These are phyloP conservation scores for Vitis rotundifolia DNA, from an alignment of 164 flowering plant species.

Conservation along the genomic window DNA sequence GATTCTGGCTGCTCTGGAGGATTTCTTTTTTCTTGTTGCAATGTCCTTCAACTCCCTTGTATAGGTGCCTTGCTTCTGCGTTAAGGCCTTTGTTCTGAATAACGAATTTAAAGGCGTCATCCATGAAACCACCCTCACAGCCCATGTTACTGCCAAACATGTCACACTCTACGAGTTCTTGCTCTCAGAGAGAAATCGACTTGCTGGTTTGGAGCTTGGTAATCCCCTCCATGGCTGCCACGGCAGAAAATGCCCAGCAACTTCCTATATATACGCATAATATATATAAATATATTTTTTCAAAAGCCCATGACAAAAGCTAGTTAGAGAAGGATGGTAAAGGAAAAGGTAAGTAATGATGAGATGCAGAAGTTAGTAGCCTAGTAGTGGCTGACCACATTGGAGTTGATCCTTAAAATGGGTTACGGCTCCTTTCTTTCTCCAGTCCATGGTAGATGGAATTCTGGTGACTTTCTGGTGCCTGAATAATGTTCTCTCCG, in stretches of 20 bases:
- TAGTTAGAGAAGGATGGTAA: too few species aligned
- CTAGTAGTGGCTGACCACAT: neutral
- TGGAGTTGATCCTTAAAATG: slow-evolving; percentile 8
- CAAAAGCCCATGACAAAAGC: too few species aligned
- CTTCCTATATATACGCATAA: slow-evolving; percentile 1
- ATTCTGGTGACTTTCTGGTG: slow-evolving; percentile 3
- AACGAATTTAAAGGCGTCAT: slow-evolving; percentile 22
- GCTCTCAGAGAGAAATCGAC: slow-evolving; percentile 19
- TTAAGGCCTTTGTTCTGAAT: slow-evolving; percentile 15
- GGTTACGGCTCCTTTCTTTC: slow-evolving; percentile 5
- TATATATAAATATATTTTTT: too few species aligned
- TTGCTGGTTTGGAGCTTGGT: slow-evolving; percentile 13
- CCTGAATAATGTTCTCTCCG: neutral
- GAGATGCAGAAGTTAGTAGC: too few species aligned
- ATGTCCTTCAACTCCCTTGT: slow-evolving; percentile 2
- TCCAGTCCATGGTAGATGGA: slow-evolving; percentile 10
- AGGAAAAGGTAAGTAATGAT: too few species aligned
- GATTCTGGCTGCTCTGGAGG: slow-evolving; percentile 2
- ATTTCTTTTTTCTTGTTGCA: neutral
- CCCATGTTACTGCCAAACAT: neutral
- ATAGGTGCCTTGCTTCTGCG: slow-evolving; percentile 16
- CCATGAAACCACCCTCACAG: slow-evolving; percentile 21
- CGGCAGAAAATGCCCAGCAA: slow-evolving; percentile 33
- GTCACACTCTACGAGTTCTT: slow-evolving; percentile 25
- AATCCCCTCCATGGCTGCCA: slow-evolving; percentile 32